Evolutionary conservation across 169 alveolate species (phyloP).

Genomic region (Perkinsus marinus): DNA sequence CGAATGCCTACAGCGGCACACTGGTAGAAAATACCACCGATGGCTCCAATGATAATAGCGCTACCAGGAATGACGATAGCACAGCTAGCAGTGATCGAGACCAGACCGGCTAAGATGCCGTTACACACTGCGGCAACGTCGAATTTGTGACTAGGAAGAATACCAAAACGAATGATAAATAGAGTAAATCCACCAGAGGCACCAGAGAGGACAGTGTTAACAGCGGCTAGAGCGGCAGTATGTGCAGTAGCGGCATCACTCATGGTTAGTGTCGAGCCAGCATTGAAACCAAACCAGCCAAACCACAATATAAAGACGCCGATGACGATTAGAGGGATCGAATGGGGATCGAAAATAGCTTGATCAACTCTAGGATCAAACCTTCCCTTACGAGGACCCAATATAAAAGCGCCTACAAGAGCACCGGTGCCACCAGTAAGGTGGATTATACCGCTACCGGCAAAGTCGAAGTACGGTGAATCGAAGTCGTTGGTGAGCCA

Average conservation of each 20-base stretch:
- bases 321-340: background rate
- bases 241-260: background rate
- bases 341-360: background rate
- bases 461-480: constrained; percentile 4
- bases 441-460: constrained; percentile 7
- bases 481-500: background rate
- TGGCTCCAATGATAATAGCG: background rate
- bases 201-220: constrained; percentile 15
- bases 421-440: constrained; percentile 6
- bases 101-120: constrained; percentile 22
- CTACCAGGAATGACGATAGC: background rate
- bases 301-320: constrained; percentile 6
- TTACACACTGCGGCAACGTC: constrained; percentile 15
- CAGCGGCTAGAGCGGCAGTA: constrained; percentile 6
- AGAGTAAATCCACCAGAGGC: constrained; percentile 7
- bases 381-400: background rate
- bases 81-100: constrained; percentile 21
- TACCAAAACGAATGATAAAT: background rate
- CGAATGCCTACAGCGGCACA: background rate
- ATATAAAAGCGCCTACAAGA: background rate
- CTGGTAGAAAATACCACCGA: background rate
- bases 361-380: background rate
- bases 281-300: constrained; percentile 10
- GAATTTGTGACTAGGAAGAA: background rate
- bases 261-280: background rate